Conservation (phyloP, 1,139 yeast genomes). For the Pichia sp. region DNA sequence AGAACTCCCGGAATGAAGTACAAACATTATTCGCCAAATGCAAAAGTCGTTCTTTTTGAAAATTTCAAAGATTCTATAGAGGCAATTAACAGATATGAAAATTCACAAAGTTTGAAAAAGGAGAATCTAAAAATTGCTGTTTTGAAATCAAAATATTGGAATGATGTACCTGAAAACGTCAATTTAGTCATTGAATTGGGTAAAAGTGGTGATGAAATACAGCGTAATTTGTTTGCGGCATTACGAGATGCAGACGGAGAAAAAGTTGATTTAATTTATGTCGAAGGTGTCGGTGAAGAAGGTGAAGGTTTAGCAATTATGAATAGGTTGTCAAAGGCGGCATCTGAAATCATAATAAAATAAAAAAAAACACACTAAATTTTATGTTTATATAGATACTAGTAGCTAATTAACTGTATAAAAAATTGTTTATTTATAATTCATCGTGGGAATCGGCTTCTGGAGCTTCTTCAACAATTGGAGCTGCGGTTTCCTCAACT, state of each 20-base stretch:
- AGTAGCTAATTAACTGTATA: neutral
- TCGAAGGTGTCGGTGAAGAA: constrained; percentile 26
- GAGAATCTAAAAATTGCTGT: constrained; percentile 39
- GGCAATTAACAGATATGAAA: constrained; percentile 30
- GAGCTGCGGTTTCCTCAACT: constrained; percentile 13
- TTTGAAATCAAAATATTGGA: constrained; percentile 37
- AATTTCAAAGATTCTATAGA: constrained; percentile 35
- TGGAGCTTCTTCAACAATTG: constrained; percentile 11
- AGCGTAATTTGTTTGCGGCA: constrained; percentile 63
- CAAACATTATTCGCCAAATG: constrained; percentile 88
- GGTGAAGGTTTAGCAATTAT: constrained; percentile 85
- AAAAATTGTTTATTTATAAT: constrained; percentile 16
- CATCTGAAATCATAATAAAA: constrained; percentile 38
- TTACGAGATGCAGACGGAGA: constrained; percentile 41
- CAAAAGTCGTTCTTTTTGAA: constrained; percentile 68
- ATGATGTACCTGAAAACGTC: constrained; percentile 26
- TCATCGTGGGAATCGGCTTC: constrained; percentile 24
- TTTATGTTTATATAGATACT: too few species aligned
- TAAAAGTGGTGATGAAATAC: constrained; percentile 36
- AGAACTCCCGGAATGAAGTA: constrained; percentile 98
- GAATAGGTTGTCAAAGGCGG: constrained; percentile 88
- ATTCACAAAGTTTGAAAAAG: constrained; percentile 2
- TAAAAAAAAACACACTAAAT: neutral
- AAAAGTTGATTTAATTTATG: constrained; percentile 24
- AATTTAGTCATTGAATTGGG: constrained; percentile 26